These are phyloP conservation scores for Amborella trichopoda DNA, from an alignment of 164 flowering plant species.

Conservation along the genomic window DNA sequence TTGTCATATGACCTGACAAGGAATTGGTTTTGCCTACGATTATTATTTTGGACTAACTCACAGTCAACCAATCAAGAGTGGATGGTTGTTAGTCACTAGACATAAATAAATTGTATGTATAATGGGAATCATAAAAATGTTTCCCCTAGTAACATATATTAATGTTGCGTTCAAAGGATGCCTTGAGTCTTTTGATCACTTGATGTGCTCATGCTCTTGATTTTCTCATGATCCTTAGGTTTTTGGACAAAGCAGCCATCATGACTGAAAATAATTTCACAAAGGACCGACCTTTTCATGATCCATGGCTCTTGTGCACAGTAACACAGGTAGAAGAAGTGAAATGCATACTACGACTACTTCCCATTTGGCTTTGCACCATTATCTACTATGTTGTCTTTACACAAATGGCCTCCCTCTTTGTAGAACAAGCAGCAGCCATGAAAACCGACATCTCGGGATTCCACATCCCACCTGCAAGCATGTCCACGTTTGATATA, in stretches of 20 bases:
- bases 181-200: no score
- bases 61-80: no score
- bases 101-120: no score
- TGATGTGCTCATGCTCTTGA: no score
- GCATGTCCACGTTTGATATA: conserved; percentile 97
- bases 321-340: conserved; percentile 89
- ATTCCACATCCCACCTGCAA: conserved; percentile 74
- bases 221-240: conserved; percentile 33
- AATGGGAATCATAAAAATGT: no score
- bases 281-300: conserved; percentile 7
- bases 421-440: conserved; percentile 90
- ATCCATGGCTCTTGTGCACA: conserved; percentile 73
- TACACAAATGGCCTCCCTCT: conserved; percentile 93
- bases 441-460: conserved; percentile 52
- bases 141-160: no score
- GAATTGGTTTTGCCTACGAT: no score
- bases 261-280: conserved; percentile 31
- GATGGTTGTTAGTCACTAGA: no score
- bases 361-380: conserved; percentile 94
- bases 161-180: no score
- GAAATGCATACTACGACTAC: conserved; percentile 73
- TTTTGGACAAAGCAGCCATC: conserved; percentile 71
- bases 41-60: no score
- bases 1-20: no score
- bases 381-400: conserved; percentile 83